A percentile compares a stretch with the other conserved stretches of the same genome.
These are phyloP conservation scores for Lasiosphaeris hirsuta DNA, from an alignment of 495 filamentous ascomycete species.

Conservation along the genomic window DNA sequence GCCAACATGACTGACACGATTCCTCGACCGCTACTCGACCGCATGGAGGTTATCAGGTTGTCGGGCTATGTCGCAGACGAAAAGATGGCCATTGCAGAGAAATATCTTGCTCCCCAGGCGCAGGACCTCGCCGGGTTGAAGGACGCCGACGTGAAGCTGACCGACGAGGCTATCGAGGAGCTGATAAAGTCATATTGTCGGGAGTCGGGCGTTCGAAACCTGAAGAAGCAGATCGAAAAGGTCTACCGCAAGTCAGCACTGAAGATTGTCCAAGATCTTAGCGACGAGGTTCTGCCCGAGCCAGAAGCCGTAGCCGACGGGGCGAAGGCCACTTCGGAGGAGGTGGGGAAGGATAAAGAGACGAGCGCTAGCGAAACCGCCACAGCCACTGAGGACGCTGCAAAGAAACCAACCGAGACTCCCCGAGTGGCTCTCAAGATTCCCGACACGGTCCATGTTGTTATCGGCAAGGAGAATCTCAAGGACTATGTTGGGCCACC, in stretches of 20 bases:
- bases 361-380: constrained; percentile 16
- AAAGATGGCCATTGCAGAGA: constrained; percentile 97
- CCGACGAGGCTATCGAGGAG: constrained; percentile 83
- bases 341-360: constrained; percentile 35
- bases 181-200: constrained; percentile 98
- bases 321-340: constrained; percentile 76
- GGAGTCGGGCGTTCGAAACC: constrained; percentile 92
- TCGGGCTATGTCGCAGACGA: constrained; percentile 97
- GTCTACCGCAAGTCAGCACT: constrained; percentile 96
- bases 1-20: constrained; percentile 99
- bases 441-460: constrained; percentile 81
- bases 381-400: constrained; percentile 9
- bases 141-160: constrained; percentile 80
- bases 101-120: constrained; percentile 86
- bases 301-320: constrained; percentile 81
- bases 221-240: constrained; percentile 99
- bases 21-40: constrained; percentile 86
- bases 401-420: constrained; percentile 49
- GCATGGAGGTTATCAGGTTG: constrained; percentile 97
- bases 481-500: constrained; percentile 98
- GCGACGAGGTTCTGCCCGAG: constrained; percentile 80
- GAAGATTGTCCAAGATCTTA: constrained; percentile 94
- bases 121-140: constrained; percentile 89
- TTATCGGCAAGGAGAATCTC: constrained; percentile 83
- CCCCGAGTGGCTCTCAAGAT: constrained; percentile 81